Percentiles rank a stretch among this genome's conserved stretches.
Conservation (phyloP, 78 protist species). For the Guillardia theta region DNA sequence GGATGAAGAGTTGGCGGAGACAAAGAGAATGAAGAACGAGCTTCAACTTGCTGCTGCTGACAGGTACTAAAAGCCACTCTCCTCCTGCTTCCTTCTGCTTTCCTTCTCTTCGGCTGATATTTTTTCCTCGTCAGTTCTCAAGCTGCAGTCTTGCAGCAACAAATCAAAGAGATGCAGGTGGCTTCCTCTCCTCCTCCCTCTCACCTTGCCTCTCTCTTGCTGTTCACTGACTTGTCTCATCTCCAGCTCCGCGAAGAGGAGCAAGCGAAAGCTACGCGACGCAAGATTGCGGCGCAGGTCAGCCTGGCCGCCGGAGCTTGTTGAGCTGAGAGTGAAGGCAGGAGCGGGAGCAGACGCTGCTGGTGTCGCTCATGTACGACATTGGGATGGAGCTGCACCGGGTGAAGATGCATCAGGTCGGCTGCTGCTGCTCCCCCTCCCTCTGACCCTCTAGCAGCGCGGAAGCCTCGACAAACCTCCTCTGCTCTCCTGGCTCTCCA, state of each 20-base stretch:
- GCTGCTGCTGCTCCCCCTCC: not conserved
- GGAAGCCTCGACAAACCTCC: not conserved
- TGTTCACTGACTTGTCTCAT: not conserved
- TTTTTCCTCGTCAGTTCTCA: not conserved
- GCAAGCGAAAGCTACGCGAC: not conserved
- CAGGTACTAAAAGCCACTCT: not conserved
- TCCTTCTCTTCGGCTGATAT: not conserved
- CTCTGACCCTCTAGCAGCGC: not conserved
- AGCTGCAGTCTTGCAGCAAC: not conserved
- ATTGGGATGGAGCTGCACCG: not conserved
- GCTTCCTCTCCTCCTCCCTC: not conserved
- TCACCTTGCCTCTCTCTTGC: not conserved
- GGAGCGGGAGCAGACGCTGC: conserved; percentile 35
- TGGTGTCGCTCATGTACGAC: conserved; percentile 32
- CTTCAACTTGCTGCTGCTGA: not conserved
- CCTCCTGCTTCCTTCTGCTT: not conserved
- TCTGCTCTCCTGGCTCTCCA: not conserved
- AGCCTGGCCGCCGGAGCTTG: not conserved
- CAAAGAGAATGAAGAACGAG: not conserved
- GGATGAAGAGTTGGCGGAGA: not conserved
- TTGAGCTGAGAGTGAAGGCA: not conserved
- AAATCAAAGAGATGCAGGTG: not conserved
- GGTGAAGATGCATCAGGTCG: not conserved
- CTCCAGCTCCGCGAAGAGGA: not conserved
- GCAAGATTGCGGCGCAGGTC: not conserved